Percentiles rank a stretch among this genome's conserved stretches.
phyloP scores from a whole-genome alignment of 257 asterid species.

The Lycium ferocissimum region DNA sequence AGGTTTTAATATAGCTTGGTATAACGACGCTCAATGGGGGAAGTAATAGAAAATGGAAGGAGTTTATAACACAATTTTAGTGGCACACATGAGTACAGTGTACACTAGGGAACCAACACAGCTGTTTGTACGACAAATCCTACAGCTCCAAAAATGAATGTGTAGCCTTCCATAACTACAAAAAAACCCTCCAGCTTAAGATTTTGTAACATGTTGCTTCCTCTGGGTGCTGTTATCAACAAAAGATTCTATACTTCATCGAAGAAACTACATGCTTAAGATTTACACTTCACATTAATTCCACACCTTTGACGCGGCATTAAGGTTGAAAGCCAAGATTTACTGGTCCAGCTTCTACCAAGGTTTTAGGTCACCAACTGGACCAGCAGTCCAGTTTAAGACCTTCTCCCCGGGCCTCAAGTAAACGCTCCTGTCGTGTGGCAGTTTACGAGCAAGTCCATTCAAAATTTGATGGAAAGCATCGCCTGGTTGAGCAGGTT shows the following conservation, averaged over 20 bases:
- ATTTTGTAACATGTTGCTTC: constrained; percentile 4
- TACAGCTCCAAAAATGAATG: constrained; percentile 28
- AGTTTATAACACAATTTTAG: constrained; percentile 12
- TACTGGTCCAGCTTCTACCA: constrained; percentile 47
- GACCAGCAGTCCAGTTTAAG: constrained; percentile 94
- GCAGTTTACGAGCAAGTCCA: constrained; percentile 88
- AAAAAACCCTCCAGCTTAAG: not conserved
- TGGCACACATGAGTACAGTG: not conserved
- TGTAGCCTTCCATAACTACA: constrained; percentile 14
- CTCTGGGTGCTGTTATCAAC: not conserved
- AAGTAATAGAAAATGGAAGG: not conserved
- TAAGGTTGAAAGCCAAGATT: constrained; percentile 21
- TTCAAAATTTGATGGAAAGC: constrained; percentile 93
- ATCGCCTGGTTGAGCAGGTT: constrained; percentile 83
- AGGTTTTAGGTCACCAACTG: constrained; percentile 79
- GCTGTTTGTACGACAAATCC: not conserved
- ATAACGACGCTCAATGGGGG: not conserved
- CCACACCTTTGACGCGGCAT: not conserved
- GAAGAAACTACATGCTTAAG: not conserved
- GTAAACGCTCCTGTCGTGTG: constrained; percentile 59
- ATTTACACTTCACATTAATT: constrained; percentile 18
- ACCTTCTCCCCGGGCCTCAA: constrained; percentile 63
- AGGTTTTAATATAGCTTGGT: not conserved
- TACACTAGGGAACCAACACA: not conserved
- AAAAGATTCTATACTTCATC: not conserved